phyloP scores from a whole-genome alignment of 208 protist genomes.

The Polymyxa betae region DNA sequence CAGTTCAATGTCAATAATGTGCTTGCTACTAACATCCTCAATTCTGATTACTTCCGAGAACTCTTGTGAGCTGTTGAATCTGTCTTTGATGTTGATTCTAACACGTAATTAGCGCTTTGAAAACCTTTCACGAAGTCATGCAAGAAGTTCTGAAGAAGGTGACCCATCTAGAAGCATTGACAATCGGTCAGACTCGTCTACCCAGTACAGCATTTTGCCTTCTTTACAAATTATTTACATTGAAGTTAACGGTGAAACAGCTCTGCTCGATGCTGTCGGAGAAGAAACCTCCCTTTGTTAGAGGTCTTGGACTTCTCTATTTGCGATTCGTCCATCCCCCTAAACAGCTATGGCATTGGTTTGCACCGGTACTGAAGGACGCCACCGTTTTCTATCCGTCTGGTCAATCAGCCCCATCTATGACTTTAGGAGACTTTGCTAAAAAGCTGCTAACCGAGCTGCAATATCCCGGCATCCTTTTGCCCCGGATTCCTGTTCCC shows the following conservation, averaged over 20 bases:
- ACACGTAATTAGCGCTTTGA: not conserved
- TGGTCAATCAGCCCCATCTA: not conserved
- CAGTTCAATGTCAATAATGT: slow-evolving; percentile 41
- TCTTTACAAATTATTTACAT: slow-evolving; percentile 44
- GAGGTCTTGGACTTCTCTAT: slow-evolving; percentile 44
- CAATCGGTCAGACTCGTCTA: slow-evolving; percentile 14
- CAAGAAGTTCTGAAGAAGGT: slow-evolving; percentile 10
- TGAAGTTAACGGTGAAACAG: slow-evolving; percentile 47
- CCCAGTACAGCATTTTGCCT: slow-evolving; percentile 28
- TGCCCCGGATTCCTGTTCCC: slow-evolving; percentile 24
- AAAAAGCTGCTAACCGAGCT: slow-evolving; percentile 23
- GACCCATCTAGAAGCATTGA: slow-evolving; percentile 27
- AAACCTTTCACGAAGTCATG: slow-evolving; percentile 24
- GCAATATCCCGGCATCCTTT: not conserved
- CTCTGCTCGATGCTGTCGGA: not conserved
- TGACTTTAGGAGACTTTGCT: slow-evolving; percentile 12
- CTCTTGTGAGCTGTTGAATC: not conserved
- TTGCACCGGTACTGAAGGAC: slow-evolving; percentile 28
- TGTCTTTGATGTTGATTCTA: not conserved
- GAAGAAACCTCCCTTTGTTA: not conserved
- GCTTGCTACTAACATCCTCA: slow-evolving; percentile 40
- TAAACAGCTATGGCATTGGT: slow-evolving; percentile 37
- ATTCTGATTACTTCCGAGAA: slow-evolving; percentile 43
- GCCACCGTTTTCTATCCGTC: not conserved
- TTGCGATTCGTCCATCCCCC: slow-evolving; percentile 28